phyloP scores from a whole-genome alignment of 129 eudicot species.

The Tagetes patula region DNA sequence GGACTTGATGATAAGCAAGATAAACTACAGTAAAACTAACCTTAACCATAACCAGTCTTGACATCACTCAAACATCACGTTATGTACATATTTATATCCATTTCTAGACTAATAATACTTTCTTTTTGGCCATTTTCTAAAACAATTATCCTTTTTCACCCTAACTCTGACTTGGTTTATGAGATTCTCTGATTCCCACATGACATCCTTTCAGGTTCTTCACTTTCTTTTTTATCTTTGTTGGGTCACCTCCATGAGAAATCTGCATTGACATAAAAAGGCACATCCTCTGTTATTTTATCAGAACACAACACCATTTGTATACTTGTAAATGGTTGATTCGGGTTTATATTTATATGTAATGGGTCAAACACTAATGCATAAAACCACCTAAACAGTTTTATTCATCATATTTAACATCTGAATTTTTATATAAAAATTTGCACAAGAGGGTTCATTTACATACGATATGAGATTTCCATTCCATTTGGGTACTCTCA shows the following conservation, averaged over 20 bases:
- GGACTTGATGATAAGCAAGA: background rate
- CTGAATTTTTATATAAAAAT: background rate
- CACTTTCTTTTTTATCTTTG: conserved; percentile 28
- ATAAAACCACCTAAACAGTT: background rate
- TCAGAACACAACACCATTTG: background rate
- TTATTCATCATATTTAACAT: background rate
- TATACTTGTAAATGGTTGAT: conserved; percentile 6
- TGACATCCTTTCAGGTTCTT: conserved; percentile 28
- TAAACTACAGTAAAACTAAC: conserved; percentile 9
- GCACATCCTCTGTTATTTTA: background rate
- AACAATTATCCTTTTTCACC: conserved; percentile 11
- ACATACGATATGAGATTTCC: conserved; percentile 95
- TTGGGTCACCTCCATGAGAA: conserved; percentile 42
- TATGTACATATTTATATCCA: conserved; percentile 25
- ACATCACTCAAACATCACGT: background rate
- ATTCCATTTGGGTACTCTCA: conserved; percentile 56
- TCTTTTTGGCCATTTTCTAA: conserved; percentile 6
- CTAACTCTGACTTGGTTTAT: conserved; percentile 24
- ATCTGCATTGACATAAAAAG: conserved; percentile 43
- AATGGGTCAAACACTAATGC: background rate
- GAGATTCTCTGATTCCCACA: conserved; percentile 12
- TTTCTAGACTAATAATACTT: conserved; percentile 16
- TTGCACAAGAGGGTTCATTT: conserved; percentile 3
- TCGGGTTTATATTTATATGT: background rate
- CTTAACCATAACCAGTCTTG: background rate